A percentile compares a stretch with the other conserved stretches of the same genome.
These are phyloP conservation scores for Cucurbita pepo DNA, from an alignment of 306 rosid genomes.

Conservation along the genomic window DNA sequence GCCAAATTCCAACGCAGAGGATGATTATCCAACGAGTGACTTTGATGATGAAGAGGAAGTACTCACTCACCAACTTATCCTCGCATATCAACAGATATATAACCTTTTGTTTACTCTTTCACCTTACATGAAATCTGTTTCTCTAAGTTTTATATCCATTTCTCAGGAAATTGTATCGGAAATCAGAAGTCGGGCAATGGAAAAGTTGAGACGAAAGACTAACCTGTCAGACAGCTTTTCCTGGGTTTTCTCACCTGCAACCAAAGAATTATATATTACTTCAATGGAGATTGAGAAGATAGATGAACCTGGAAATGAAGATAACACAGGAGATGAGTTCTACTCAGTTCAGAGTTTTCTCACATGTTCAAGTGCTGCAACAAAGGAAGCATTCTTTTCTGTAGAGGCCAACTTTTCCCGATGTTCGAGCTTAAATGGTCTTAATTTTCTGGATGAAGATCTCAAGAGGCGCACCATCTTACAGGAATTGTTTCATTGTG, in stretches of 20 bases:
- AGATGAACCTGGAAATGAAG: neutral
- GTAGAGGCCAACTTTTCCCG: conserved; percentile 53
- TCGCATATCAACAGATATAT: neutral
- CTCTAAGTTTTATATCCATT: neutral
- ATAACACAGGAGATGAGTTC: conserved; percentile 33
- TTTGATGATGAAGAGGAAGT: conserved; percentile 64
- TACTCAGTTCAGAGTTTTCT: conserved; percentile 50
- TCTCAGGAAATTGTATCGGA: conserved; percentile 54
- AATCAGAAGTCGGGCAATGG: conserved; percentile 51
- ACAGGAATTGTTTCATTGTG: conserved; percentile 62
- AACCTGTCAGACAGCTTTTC: conserved; percentile 34
- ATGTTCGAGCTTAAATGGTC: conserved; percentile 44
- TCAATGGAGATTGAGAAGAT: conserved; percentile 21
- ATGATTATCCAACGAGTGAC: conserved; percentile 34
- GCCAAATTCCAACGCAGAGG: conserved; percentile 30
- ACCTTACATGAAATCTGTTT: neutral
- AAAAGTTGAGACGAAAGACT: conserved; percentile 40
- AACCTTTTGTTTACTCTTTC: neutral
- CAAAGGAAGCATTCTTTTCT: conserved; percentile 39
- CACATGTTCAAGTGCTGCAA: conserved; percentile 39
- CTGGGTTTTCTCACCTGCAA: conserved; percentile 38
- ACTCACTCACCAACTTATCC: neutral
- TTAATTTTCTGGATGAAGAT: conserved; percentile 17
- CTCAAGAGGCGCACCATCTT: conserved; percentile 45
- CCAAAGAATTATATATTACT: conserved; percentile 34